Base-by-base conservation (phyloP, 768 basidiomycete genomes). In the Collybiopsis confluens region DNA sequence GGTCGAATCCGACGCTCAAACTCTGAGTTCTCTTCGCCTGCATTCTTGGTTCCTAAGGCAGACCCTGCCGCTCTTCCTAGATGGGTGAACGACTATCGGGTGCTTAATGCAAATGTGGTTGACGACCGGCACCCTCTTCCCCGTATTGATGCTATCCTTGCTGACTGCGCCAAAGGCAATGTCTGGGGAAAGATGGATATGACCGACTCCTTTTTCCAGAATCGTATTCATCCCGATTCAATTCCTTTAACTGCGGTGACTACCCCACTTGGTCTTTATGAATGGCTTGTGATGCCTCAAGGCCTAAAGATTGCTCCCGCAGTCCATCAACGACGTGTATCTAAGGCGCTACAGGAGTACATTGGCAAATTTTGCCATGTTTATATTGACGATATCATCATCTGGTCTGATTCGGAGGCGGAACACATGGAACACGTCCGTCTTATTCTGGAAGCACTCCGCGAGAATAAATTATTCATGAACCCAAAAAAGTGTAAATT, bases 181-280 rank as follows among this genome's bases (percentile, higher is more conserved):
- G 55, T 72, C 0, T 76, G 66, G 54, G 62, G 50, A 0, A 70
- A 65, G 5, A 62, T 74, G 1, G 64, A 73, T 47, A 70, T 73
- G 67, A 73, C 70, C 9, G 68, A 73, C 11, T 60, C 68, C 0
- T 74, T 73, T 35, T 73, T 69, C 26, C 73, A 76, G 47, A 72
- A 62, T 0, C 56, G 58, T 0, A 61, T 73, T 1, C 59, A 68
- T 8, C 62, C 59, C 0, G 66, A 69, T 5, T 55, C 69, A 16
- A 59, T 71, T 1, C 37, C 20, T 48, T 62, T 58, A 33, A 74
- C 73, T 0, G 72, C 70, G 0, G 70, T 76, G 0, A 58, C 56
- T 1, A 76, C 70, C 0, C 72, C 67, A 0, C 70, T 69, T 24
- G 71, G 75, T 0, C 59, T 66, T 0, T 75, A 66, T 40, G 70